Conservation (phyloP, 2,329 filamentous ascomycete genomes). For the Cordyceps cicadae region DNA sequence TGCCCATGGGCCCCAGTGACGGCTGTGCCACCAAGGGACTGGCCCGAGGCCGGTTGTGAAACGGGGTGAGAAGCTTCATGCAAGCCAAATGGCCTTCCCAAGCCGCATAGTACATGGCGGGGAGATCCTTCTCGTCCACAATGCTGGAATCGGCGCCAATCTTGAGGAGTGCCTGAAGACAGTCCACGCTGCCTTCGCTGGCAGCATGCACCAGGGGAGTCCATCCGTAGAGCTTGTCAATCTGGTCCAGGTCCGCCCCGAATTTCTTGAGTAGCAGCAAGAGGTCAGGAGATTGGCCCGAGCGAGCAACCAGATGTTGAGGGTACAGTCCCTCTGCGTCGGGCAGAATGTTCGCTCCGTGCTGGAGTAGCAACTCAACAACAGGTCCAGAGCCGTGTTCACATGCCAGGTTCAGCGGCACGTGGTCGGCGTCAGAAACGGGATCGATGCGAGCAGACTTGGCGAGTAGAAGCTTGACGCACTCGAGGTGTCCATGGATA, state of each 20-base stretch:
- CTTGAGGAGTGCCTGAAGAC: constrained; percentile 71
- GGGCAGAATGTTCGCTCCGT: constrained; percentile 73
- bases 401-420: constrained; percentile 88
- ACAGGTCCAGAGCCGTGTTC: constrained; percentile 84
- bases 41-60: constrained; percentile 35
- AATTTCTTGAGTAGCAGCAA: constrained; percentile 74
- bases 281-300: constrained; percentile 71
- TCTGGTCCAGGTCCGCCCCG: constrained; percentile 82
- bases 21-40: constrained; percentile 38
- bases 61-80: constrained; percentile 74
- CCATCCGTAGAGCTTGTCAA: constrained; percentile 96
- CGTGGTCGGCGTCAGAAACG: constrained; percentile 78
- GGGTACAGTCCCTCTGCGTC: constrained; percentile 95
- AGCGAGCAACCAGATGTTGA: constrained; percentile 91
- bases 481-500: constrained; percentile 74
- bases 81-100: constrained; percentile 96
- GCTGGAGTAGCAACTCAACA: constrained; percentile 73
- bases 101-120: constrained; percentile 95
- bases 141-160: constrained; percentile 71
- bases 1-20: constrained; percentile 35
- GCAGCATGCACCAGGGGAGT: constrained; percentile 93
- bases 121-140: constrained; percentile 83
- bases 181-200: constrained; percentile 88
- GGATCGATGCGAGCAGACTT: constrained; percentile 81
- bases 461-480: constrained; percentile 68